Evolutionary conservation across 345 rosid species (phyloP).

Genomic region (Odontarrhena argentea): DNA sequence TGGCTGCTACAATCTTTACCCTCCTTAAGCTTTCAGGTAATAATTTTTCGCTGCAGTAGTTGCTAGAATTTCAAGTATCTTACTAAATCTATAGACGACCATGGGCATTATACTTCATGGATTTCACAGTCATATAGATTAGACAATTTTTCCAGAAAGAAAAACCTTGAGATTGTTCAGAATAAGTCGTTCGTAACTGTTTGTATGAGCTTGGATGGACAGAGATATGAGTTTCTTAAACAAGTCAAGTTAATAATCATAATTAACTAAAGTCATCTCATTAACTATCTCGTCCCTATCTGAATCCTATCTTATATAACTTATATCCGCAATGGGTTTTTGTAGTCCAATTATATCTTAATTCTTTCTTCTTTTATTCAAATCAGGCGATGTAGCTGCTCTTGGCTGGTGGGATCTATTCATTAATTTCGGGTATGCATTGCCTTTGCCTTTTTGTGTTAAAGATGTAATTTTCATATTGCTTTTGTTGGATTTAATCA

Average conservation of each 20-base stretch:
- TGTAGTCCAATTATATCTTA: slow-evolving; percentile 1
- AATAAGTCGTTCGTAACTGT: not conserved
- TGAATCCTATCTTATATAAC: not conserved
- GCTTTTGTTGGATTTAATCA: not conserved
- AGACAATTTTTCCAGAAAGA: not conserved
- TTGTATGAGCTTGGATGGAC: slow-evolving; percentile 12
- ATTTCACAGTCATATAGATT: not conserved
- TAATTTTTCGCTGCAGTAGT: slow-evolving; percentile 24
- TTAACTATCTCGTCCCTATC: not conserved
- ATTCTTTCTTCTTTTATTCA: slow-evolving; percentile 12
- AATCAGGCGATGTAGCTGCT: slow-evolving; percentile 79
- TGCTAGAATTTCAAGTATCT: not conserved
- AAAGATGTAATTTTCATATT: slow-evolving; percentile 5
- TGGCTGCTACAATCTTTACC: slow-evolving; percentile 90
- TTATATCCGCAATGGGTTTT: not conserved
- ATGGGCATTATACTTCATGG: not conserved
- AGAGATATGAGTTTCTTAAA: slow-evolving; percentile 3
- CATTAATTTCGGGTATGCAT: slow-evolving; percentile 76
- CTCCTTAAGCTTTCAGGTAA: slow-evolving; percentile 88
- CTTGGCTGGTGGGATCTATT: slow-evolving; percentile 99
- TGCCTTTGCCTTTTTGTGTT: slow-evolving; percentile 24
- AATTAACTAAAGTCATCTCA: not conserved
- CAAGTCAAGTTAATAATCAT: slow-evolving; percentile 11
- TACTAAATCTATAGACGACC: slow-evolving; percentile 10
- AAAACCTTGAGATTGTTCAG: slow-evolving; percentile 7